A percentile compares a stretch with the other conserved stretches of the same genome.
Conservation (phyloP, 139 green algal species). For the Coelastrella sp. region DNA sequence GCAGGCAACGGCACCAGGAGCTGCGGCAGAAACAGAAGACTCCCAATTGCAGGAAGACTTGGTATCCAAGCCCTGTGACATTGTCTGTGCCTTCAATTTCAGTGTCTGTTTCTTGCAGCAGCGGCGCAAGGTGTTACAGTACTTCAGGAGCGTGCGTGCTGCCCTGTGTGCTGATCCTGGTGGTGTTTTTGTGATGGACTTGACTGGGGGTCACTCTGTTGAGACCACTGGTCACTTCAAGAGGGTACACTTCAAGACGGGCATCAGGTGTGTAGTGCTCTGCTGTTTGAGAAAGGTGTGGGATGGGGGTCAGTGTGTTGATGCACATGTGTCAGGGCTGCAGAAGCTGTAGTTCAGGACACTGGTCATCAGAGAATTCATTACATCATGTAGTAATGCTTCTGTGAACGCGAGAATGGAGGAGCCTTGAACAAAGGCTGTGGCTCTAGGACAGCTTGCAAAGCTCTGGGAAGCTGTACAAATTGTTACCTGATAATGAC, state of each 20-base stretch:
- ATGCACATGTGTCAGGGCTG: neutral
- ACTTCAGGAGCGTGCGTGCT: neutral
- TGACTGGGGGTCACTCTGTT: conserved; percentile 25
- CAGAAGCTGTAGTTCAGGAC: neutral
- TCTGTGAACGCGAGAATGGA: too few relatives aligned
- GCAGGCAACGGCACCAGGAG: neutral
- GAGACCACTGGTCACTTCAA: neutral
- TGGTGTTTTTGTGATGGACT: conserved; percentile 5
- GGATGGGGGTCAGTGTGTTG: neutral
- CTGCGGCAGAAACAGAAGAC: neutral
- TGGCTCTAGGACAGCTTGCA: too few relatives aligned
- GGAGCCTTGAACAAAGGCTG: too few relatives aligned
- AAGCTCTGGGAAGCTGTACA: too few relatives aligned
- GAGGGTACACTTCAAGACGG: neutral
- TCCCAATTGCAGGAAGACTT: neutral
- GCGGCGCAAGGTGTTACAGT: neutral
- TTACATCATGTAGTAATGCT: too few relatives aligned
- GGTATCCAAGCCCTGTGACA: neutral
- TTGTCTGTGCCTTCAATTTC: neutral
- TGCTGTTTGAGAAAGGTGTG: neutral
- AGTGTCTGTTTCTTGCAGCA: conserved; percentile 20
- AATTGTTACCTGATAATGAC: too few relatives aligned
- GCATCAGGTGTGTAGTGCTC: neutral
- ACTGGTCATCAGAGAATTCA: too few relatives aligned
- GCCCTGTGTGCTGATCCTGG: neutral